Percentiles rank a stretch among this genome's conserved stretches.
phyloP scores from a whole-genome alignment of 106 monocot genomes.

The Phalaenopsis equestris region DNA sequence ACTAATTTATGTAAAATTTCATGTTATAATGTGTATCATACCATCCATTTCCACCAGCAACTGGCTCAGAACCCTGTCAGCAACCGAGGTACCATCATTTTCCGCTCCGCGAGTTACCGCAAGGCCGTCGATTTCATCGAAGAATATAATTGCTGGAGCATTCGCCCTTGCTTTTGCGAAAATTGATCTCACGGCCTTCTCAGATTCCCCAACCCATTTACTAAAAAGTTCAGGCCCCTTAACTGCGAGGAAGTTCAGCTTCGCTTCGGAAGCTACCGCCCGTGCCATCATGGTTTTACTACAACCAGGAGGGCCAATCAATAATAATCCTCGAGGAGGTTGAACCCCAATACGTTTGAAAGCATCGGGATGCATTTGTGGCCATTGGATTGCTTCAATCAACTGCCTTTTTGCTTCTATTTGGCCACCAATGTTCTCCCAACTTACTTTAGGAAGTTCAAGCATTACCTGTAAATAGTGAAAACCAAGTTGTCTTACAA shows the following conservation, averaged over 20 bases:
- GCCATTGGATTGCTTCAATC: slow-evolving; percentile 80
- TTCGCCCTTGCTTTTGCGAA: slow-evolving; percentile 93
- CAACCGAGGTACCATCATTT: slow-evolving; percentile 77
- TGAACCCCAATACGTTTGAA: slow-evolving; percentile 63
- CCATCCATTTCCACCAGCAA: slow-evolving; percentile 96
- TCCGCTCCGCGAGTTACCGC: slow-evolving; percentile 77
- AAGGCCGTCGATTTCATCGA: slow-evolving; percentile 98
- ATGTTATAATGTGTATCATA: slow-evolving; percentile 11
- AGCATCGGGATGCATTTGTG: slow-evolving; percentile 60
- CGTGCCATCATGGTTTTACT: slow-evolving; percentile 96
- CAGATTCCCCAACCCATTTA: slow-evolving; percentile 98
- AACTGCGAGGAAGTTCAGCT: slow-evolving; percentile 88
- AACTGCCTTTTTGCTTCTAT: slow-evolving; percentile 65
- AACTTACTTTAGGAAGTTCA: slow-evolving; percentile 73
- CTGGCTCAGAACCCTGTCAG: slow-evolving; percentile 82
- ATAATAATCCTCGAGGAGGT: slow-evolving; percentile 62
- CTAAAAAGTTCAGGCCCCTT: slow-evolving; percentile 96
- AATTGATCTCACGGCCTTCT: slow-evolving; percentile 83
- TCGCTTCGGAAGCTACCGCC: slow-evolving; percentile 97
- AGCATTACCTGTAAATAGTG: slow-evolving; percentile 59
- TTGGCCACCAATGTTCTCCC: slow-evolving; percentile 97
- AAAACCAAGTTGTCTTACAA: background rate
- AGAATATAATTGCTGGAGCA: slow-evolving; percentile 95
- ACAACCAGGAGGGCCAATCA: slow-evolving; percentile 97
- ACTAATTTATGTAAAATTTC: background rate